Evolutionary conservation across 2,329 filamentous ascomycete species (phyloP), one percentile per base, ranked within the genome.

Genomic region (Aspergillus tamarii): DNA sequence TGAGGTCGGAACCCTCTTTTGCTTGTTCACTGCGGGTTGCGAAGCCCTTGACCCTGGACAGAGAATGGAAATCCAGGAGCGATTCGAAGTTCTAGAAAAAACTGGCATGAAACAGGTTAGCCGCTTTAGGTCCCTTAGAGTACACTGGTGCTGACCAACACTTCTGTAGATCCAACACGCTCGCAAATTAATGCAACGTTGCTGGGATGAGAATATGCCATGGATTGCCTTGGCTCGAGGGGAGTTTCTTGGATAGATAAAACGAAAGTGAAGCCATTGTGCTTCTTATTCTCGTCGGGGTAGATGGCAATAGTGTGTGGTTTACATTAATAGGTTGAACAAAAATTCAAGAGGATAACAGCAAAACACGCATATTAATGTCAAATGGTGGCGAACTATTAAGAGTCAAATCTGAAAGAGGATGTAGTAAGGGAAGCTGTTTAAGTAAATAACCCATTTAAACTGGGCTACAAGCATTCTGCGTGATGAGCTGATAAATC

Each of bases 21-120:
- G 92, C 0, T 88, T 95, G 79, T 95, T 95, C 76, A 91, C 91
- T 1, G 92, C 92, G 1, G 92, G 92, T 0, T 94, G 91, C 68
- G 91, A 95, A 74, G 87, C 88, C 1, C 80, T 80, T 61, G 84
- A 88, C 56, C 71, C 81, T 39, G 77, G 77, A 3, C 85, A 90
- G 69, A 82, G 88, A 57, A 78, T 80, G 28, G 83, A 87, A 70
- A 87, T 94, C 43, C 80, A 91, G 70, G 85, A 87, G 68, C 83
- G 91, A 55, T 83, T 95, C 72, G 82, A 83, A 73, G 84, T 84
- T 21, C 86, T 92, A 1, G 91, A 94, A 78, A 87, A 84, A 6
- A 89, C 89, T 66, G 92, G 91, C 5, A 89, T 94, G 87, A 90
- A 87, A 65, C 91, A 94, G 82, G 90, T 90, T 70, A 76, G 83